Evolutionary conservation across 306 rosid species (phyloP).

Genomic region (Ormosia semicastrata): DNA sequence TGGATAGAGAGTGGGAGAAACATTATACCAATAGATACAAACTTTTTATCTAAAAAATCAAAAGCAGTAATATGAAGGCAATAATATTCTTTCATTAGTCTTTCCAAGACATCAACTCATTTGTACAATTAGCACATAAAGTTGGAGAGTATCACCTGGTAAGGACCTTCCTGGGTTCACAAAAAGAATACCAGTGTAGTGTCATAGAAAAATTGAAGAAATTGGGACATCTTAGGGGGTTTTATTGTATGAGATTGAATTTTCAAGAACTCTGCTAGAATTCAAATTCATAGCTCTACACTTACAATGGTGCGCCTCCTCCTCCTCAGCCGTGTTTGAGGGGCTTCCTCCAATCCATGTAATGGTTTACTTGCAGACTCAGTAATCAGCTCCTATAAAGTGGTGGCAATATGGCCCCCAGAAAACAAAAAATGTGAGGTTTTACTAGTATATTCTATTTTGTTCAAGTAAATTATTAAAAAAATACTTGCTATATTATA

Average conservation of each 20-base stretch:
- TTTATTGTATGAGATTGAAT: neutral
- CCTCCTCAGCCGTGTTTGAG: constrained; percentile 38
- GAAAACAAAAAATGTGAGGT: constrained; percentile 15
- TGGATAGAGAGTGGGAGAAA: no score
- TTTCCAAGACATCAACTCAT: no score
- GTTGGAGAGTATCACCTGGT: neutral
- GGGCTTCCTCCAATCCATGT: constrained; percentile 26
- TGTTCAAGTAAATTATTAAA: neutral
- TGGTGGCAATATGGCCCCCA: neutral
- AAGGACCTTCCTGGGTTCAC: neutral
- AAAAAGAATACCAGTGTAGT: neutral
- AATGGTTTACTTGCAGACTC: constrained; percentile 29
- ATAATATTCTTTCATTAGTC: neutral
- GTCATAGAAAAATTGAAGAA: neutral
- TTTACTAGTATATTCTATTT: neutral
- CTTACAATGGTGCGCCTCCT: constrained; percentile 13
- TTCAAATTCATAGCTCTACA: constrained; percentile 37
- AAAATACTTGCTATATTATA: constrained; percentile 38
- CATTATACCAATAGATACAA: neutral
- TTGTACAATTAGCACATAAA: neutral
- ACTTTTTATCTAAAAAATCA: neutral
- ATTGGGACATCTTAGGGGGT: neutral
- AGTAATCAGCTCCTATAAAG: constrained; percentile 23
- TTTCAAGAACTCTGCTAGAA: neutral
- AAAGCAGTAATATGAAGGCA: neutral